A percentile compares a stretch with the other conserved stretches of the same genome.
These are phyloP conservation scores for Sporothrix humicola DNA, from an alignment of 2,329 filamentous ascomycete species.

Conservation along the genomic window DNA sequence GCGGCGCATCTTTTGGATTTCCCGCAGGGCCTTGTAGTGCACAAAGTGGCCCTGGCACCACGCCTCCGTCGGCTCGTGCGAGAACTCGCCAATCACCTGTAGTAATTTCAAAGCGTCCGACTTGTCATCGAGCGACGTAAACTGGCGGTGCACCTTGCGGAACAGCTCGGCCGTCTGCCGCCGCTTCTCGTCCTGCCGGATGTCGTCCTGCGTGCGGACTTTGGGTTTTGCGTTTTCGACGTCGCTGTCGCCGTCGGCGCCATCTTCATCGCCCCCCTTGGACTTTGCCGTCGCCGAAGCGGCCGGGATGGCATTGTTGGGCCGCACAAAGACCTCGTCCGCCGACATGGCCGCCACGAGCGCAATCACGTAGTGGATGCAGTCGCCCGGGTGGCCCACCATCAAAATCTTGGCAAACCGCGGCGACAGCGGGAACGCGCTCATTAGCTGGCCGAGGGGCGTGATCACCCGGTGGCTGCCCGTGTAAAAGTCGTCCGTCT, in stretches of 20 bases:
- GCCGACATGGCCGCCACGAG: constrained; percentile 88
- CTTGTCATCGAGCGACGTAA: constrained; percentile 79
- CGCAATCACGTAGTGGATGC: constrained; percentile 84
- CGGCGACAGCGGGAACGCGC: constrained; percentile 86
- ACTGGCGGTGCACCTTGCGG: constrained; percentile 76
- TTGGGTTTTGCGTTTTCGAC: constrained; percentile 41
- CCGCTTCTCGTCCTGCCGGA: constrained; percentile 72
- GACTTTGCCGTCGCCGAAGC: constrained; percentile 46
- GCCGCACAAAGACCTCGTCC: constrained; percentile 83
- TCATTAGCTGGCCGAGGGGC: constrained; percentile 77
- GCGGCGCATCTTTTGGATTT: constrained; percentile 79
- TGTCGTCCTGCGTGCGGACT: constrained; percentile 68
- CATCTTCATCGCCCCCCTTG: constrained; percentile 38
- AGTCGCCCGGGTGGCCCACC: constrained; percentile 80
- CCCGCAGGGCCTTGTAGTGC: constrained; percentile 82
- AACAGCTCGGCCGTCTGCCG: constrained; percentile 66
- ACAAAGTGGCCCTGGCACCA: constrained; percentile 88
- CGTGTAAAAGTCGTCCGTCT: constrained; percentile 38
- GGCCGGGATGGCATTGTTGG: constrained; percentile 73
- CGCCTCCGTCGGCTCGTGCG: constrained; percentile 70
- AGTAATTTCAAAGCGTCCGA: constrained; percentile 91
- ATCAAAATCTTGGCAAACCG: constrained; percentile 91
- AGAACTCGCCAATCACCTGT: constrained; percentile 86
- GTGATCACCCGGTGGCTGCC: constrained; percentile 69
- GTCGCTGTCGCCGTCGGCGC: constrained; percentile 51